Evolutionary conservation across 2,329 filamentous ascomycete species (phyloP), one percentile per base, ranked within the genome.

Genomic region (Colletotrichum acutatum): DNA sequence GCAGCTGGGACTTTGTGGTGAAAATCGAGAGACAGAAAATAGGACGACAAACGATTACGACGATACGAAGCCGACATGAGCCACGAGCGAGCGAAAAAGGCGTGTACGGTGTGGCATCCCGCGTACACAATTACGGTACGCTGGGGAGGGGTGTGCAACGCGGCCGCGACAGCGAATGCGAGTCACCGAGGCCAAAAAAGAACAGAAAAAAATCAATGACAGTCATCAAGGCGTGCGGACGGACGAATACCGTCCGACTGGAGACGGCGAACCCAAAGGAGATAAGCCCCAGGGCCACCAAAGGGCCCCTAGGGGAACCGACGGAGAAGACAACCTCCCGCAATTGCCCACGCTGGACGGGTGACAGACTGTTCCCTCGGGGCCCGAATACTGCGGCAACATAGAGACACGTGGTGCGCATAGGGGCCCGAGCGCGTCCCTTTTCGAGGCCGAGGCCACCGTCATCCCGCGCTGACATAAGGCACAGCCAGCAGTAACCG

Each of bases 181-280:
- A 65, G 66, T 72, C 32, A 60, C 70, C 66, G 70, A 64, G 28
- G 42, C 34, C 7, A 49, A 19, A 49, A 46, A 19, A 9, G 3
- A 37, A 37, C 30, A 32, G 12, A 12, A 12, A 46, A 49, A 49
- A 49, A 49, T 11, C 2, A 11, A 49, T n/a, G 42, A 32, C 28
- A 64, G 32, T 63, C 60, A 72, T 59, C 59, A 70, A 24, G 53
- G 60, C 28, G 28, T 24, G 42, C 62, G 32, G 49, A 54, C 68
- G 64, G 68, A 67, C 63, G 53, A 69, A 65, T 70, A 54, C 54
- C 59, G 54, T 46, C 66, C 66, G 54, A 72, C 57, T 34, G 68
- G 24, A 56, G 53, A 59, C 69, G 37, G 57, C 63, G 63, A 54
- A 30, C 68, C 57, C 37, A 42, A 30, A 72, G 46, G 58, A 60